These are phyloP conservation scores for Cantharellus cinnabarinus DNA, from an alignment of 768 basidiomycete species.

Conservation along the genomic window DNA sequence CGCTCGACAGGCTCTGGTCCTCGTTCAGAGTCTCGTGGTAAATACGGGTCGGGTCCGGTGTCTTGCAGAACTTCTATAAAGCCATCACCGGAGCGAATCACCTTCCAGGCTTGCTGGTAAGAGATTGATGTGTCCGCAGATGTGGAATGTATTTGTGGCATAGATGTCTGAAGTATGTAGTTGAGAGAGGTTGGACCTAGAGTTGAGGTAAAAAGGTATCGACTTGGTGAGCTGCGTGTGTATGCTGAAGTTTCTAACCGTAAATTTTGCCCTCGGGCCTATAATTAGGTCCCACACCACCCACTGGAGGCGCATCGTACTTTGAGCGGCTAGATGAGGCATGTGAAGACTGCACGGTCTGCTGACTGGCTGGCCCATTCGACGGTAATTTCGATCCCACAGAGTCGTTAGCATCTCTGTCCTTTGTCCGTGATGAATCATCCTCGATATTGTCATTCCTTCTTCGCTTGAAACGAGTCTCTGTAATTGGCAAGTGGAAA, in stretches of 20 bases:
- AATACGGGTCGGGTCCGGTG: conserved; percentile 17
- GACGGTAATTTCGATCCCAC: too few relatives aligned
- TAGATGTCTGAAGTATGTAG: conserved; percentile 75
- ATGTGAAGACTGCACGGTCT: too few relatives aligned
- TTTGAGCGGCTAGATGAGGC: too few relatives aligned
- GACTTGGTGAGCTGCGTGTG: not conserved
- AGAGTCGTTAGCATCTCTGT: too few relatives aligned
- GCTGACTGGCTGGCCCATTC: too few relatives aligned
- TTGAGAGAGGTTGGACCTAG: conserved; percentile 71
- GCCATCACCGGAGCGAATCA: conserved; percentile 68
- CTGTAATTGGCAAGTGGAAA: conserved; percentile 94
- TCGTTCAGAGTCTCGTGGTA: conserved; percentile 21
- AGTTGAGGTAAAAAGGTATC: conserved; percentile 19
- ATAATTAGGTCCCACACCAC: not conserved
- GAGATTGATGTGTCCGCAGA: conserved; percentile 68
- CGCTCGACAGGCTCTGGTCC: conserved; percentile 50
- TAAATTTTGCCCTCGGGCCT: conserved; percentile 41
- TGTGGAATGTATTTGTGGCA: conserved; percentile 45
- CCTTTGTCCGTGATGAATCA: conserved; percentile 16
- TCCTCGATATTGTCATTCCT: conserved; percentile 57
- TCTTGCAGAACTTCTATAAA: conserved; percentile 53
- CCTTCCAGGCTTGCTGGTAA: conserved; percentile 79
- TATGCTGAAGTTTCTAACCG: conserved; percentile 13
- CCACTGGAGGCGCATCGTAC: conserved; percentile 15
- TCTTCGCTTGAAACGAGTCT: conserved; percentile 73